Evolutionary conservation across 208 protist species (phyloP).

Genomic region (Wallacemonas sp.): DNA sequence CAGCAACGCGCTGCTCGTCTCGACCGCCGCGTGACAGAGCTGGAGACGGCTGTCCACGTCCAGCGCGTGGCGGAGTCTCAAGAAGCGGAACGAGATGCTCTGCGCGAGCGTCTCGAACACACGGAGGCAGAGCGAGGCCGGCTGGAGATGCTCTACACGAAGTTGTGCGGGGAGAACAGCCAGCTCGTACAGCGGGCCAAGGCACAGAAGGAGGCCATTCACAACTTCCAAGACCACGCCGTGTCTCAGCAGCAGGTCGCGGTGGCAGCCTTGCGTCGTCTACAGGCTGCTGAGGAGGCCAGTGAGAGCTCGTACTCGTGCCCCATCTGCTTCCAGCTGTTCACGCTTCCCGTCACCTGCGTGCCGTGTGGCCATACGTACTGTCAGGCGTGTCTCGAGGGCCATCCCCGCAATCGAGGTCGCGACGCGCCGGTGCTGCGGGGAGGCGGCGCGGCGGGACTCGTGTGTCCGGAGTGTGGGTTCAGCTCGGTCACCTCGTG

Average conservation of each 20-base stretch:
- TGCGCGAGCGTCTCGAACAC: no score
- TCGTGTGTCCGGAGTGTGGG: slow-evolving; percentile 46
- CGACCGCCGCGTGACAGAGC: no score
- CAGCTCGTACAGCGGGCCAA: neutral
- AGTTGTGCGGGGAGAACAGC: neutral
- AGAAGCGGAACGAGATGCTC: no score
- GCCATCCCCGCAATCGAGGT: slow-evolving; percentile 45
- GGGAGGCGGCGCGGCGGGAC: neutral
- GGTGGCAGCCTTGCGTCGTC: slow-evolving; percentile 36
- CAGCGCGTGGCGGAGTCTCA: no score
- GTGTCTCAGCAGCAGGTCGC: slow-evolving; percentile 18
- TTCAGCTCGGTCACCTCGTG: slow-evolving; percentile 4
- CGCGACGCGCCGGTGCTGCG: neutral
- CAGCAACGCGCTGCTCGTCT: no score
- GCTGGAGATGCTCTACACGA: neutral
- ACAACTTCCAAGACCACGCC: neutral
- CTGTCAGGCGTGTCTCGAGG: slow-evolving; percentile 61
- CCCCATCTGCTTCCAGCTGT: slow-evolving; percentile 62
- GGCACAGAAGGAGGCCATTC: slow-evolving; percentile 8
- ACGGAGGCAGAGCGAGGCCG: slow-evolving; percentile 7
- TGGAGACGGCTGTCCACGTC: no score
- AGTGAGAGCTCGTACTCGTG: slow-evolving; percentile 78
- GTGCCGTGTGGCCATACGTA: slow-evolving; percentile 88
- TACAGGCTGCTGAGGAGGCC: slow-evolving; percentile 73
- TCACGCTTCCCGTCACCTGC: slow-evolving; percentile 54